Evolutionary conservation across 2,329 filamentous ascomycete species (phyloP).

Genomic region (Rhinocladiella mackenziei): DNA sequence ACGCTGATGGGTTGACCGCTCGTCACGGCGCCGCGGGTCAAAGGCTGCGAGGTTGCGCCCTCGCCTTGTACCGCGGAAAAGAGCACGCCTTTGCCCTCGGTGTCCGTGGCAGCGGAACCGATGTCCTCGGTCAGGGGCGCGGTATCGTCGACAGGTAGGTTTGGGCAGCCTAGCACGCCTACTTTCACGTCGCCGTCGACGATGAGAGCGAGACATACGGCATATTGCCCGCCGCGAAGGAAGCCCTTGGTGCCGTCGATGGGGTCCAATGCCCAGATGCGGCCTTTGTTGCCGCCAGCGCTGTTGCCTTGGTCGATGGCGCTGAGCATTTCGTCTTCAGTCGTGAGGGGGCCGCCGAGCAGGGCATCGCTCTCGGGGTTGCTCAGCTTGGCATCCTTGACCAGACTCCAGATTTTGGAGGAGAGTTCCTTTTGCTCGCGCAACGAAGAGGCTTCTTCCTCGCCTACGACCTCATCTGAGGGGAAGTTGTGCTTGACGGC

Average conservation of each 20-base stretch:
- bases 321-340: slow-evolving; percentile 61
- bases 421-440: slow-evolving; percentile 66
- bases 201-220: slow-evolving; percentile 86
- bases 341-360: slow-evolving; percentile 65
- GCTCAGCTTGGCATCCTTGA: slow-evolving; percentile 65
- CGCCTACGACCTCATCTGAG: slow-evolving; percentile 82
- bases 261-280: slow-evolving; percentile 95
- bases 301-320: slow-evolving; percentile 66
- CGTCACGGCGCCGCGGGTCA: slow-evolving; percentile 50
- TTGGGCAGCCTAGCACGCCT: slow-evolving; percentile 91
- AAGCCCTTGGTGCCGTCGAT: slow-evolving; percentile 99
- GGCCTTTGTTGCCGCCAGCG: slow-evolving; percentile 65
- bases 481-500: slow-evolving; percentile 89
- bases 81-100: slow-evolving; percentile 74
- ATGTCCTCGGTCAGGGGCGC: slow-evolving; percentile 67
- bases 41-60: slow-evolving; percentile 74
- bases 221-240: slow-evolving; percentile 92
- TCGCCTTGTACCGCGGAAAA: slow-evolving; percentile 78
- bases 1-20: slow-evolving; percentile 67
- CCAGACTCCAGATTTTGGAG: slow-evolving; percentile 78
- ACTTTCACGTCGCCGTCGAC: slow-evolving; percentile 92
- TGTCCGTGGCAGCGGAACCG: slow-evolving; percentile 68
- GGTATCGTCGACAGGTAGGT: slow-evolving; percentile 82
- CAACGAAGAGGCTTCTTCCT: slow-evolving; percentile 84
- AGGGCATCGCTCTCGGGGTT: slow-evolving; percentile 62